A percentile compares a stretch with the other conserved stretches of the same genome.
phyloP scores from a whole-genome alignment of 1,139 yeast genomes.

The Pichia sp. region DNA sequence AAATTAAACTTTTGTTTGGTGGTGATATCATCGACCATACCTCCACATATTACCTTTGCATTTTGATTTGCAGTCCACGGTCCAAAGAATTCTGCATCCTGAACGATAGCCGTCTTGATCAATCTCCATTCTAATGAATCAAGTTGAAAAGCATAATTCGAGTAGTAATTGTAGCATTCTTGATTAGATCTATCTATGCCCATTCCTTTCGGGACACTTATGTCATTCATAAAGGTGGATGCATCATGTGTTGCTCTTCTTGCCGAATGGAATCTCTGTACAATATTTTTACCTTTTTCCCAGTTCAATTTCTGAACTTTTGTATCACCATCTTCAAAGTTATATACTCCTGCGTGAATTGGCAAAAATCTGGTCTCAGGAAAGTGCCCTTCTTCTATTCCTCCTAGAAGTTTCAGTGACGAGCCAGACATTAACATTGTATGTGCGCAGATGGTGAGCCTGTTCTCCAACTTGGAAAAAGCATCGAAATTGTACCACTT shows the following conservation, averaged over 20 bases:
- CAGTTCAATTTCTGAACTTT: conserved; percentile 5
- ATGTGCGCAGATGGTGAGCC: conserved; percentile 28
- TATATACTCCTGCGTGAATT: conserved; percentile 10
- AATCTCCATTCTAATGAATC: conserved; percentile 14
- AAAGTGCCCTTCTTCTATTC: conserved; percentile 22
- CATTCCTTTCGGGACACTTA: not conserved
- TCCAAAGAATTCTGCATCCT: conserved; percentile 8
- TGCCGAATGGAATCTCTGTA: conserved; percentile 4
- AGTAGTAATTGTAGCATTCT: conserved; percentile 7
- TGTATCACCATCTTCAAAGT: not conserved
- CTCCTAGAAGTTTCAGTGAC: conserved; percentile 31
- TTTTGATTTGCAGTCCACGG: conserved; percentile 9
- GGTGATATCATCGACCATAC: not conserved
- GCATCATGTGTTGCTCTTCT: not conserved
- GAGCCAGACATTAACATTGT: conserved; percentile 22
- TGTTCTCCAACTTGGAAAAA: conserved; percentile 9
- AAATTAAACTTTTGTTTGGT: not conserved
- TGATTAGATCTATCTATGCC: not conserved
- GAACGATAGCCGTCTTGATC: conserved; percentile 14
- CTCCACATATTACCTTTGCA: conserved; percentile 2
- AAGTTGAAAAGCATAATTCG: conserved; percentile 14
- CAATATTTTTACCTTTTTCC: conserved; percentile 2
- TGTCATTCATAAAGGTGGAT: not conserved
- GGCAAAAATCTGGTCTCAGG: conserved; percentile 9
- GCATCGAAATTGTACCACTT: conserved; percentile 34